Conservation (phyloP, 1,284 basidiomycete genomes). For the Apiotrichum sp. region DNA sequence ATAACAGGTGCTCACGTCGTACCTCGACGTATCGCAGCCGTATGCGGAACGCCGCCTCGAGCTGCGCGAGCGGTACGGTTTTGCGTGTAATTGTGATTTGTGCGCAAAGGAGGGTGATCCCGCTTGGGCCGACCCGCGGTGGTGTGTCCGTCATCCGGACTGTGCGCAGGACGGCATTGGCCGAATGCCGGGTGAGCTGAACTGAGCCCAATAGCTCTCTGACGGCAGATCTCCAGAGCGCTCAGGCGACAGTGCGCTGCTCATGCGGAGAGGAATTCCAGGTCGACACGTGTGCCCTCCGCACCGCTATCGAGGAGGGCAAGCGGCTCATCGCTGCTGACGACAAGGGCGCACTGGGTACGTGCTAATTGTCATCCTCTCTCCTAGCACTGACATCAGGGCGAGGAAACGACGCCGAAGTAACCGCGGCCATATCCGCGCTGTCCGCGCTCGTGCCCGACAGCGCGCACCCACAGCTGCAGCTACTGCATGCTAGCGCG, state of each 20-base stretch:
- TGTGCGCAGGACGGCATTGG: conserved; percentile 19
- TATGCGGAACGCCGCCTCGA: conserved; percentile 54
- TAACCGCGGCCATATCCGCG: conserved; percentile 58
- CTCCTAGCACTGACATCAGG: neutral
- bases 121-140: conserved; percentile 58
- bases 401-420: conserved; percentile 56
- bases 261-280: conserved; percentile 55
- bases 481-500: conserved; percentile 59
- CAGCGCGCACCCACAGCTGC: conserved; percentile 68
- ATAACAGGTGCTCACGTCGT: conserved; percentile 62
- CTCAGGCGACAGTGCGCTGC: neutral
- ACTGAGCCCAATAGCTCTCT: neutral
- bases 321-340: conserved; percentile 67
- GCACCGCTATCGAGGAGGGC: conserved; percentile 59
- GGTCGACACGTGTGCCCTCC: conserved; percentile 51
- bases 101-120: conserved; percentile 47
- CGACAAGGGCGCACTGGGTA: conserved; percentile 52
- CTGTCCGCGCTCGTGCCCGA: conserved; percentile 62
- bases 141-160: conserved; percentile 46
- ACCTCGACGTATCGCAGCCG: conserved; percentile 76
- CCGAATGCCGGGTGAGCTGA: conserved; percentile 27
- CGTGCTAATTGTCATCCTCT: too few species aligned
- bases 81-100: conserved; percentile 64
- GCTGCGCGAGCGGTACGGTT: conserved; percentile 69
- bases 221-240: conserved; percentile 10